Evolutionary conservation across 83 land plant species (phyloP).

Genomic region (Picea mariana): DNA sequence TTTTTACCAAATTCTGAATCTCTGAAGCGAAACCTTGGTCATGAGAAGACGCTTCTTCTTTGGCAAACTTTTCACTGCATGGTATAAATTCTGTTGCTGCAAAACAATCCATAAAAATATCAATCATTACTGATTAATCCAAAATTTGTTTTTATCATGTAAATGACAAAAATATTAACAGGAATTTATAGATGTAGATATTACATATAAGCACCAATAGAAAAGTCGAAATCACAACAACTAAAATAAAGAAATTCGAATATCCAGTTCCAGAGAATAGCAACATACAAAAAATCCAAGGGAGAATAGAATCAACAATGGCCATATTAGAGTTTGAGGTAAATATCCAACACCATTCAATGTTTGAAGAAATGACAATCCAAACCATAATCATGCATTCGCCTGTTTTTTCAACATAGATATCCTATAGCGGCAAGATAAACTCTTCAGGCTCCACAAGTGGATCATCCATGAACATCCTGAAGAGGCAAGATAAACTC

Average conservation of each 20-base stretch:
- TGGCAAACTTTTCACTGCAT: slow-evolving; percentile 55
- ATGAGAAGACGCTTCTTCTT: background rate
- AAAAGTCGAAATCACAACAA: slow-evolving; percentile 38
- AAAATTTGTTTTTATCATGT: background rate
- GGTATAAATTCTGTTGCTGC: slow-evolving; percentile 51
- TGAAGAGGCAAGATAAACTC: slow-evolving; percentile 67
- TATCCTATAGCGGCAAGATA: slow-evolving; percentile 66
- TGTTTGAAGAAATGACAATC: slow-evolving; percentile 30
- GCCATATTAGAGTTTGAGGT: slow-evolving; percentile 44
- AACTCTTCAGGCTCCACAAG: slow-evolving; percentile 41
- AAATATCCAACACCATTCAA: slow-evolving; percentile 27
- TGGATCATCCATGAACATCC: slow-evolving; percentile 58
- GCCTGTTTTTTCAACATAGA: slow-evolving; percentile 31
- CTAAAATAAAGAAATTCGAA: slow-evolving; percentile 12
- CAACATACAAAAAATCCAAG: slow-evolving; percentile 45
- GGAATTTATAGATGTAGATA: slow-evolving; percentile 8
- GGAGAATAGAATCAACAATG: slow-evolving; percentile 38
- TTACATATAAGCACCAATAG: too few relatives aligned
- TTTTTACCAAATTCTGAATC: slow-evolving; percentile 57
- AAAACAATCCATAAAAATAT: slow-evolving; percentile 13
- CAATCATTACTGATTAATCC: background rate
- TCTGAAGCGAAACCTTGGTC: slow-evolving; percentile 71
- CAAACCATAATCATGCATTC: slow-evolving; percentile 36
- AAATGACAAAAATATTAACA: background rate
- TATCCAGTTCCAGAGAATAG: background rate